Evolutionary conservation across 2,329 filamentous ascomycete species (phyloP).

Genomic region (Rutstroemia sp.): DNA sequence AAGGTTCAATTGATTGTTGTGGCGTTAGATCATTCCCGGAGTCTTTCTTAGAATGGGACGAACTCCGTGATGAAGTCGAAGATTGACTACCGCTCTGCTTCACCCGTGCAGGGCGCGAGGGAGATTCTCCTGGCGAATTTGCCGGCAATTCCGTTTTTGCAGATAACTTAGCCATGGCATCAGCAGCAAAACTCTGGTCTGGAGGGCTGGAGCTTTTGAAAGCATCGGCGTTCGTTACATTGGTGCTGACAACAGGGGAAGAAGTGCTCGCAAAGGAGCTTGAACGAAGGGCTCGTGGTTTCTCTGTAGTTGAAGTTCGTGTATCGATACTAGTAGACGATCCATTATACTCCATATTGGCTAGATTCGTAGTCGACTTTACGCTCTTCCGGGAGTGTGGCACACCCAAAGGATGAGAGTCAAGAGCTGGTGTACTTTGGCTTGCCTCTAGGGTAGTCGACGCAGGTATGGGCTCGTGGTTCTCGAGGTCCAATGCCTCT

Average conservation of each 20-base stretch:
- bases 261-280: slow-evolving; percentile 56
- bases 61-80: slow-evolving; percentile 39
- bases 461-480: slow-evolving; percentile 31
- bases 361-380: slow-evolving; percentile 23
- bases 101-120: slow-evolving; percentile 33
- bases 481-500: slow-evolving; percentile 28
- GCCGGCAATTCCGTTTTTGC: slow-evolving; percentile 50
- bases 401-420: slow-evolving; percentile 34
- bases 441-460: slow-evolving; percentile 47
- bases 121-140: slow-evolving; percentile 39
- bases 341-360: slow-evolving; percentile 29
- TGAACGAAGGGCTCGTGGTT: slow-evolving; percentile 51
- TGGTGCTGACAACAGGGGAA: slow-evolving; percentile 59
- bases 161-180: slow-evolving; percentile 62
- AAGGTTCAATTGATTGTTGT: slow-evolving; percentile 16
- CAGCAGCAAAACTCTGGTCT: slow-evolving; percentile 52
- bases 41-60: slow-evolving; percentile 32
- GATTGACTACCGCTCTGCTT: slow-evolving; percentile 41
- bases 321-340: slow-evolving; percentile 44
- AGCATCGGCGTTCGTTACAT: slow-evolving; percentile 59
- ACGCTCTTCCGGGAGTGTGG: slow-evolving; percentile 43
- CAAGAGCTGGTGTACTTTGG: slow-evolving; percentile 40
- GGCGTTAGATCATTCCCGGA: slow-evolving; percentile 28
- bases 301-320: slow-evolving; percentile 34
- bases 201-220: slow-evolving; percentile 47